Evolutionary conservation across 2,329 filamentous ascomycete genomes (phyloP).

Genomic region (Sporothrix phasma): DNA sequence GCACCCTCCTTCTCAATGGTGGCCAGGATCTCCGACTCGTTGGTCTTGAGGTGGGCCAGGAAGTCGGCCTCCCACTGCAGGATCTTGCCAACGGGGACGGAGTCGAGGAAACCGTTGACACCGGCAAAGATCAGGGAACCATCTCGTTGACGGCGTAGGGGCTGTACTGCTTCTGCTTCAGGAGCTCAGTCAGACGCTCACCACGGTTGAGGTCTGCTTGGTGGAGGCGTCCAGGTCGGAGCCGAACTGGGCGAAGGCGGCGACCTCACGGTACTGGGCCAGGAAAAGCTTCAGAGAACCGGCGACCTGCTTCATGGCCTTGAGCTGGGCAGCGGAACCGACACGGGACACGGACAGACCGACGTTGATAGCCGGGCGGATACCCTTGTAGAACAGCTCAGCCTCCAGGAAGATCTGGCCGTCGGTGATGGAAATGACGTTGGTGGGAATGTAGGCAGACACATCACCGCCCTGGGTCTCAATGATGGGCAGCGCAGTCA

Average conservation of each 20-base stretch:
- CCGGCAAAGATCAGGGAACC: constrained; percentile 98
- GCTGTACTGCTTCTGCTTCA: constrained; percentile 99
- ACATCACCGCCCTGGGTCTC: constrained; percentile 99
- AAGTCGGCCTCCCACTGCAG: constrained; percentile 91
- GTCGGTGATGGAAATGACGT: constrained; percentile 99
- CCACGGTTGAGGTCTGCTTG: constrained; percentile 98
- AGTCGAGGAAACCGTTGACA: constrained; percentile 95
- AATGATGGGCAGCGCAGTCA: constrained; percentile 95
- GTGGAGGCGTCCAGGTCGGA: constrained; percentile 97
- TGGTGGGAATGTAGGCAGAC: constrained; percentile 99
- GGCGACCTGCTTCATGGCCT: constrained; percentile 99
- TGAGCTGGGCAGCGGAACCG: constrained; percentile 97
- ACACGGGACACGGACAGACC: constrained; percentile 99
- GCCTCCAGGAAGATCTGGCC: constrained; percentile 99
- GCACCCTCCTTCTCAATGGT: constrained; percentile 93
- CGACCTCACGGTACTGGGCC: constrained; percentile 99
- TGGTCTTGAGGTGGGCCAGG: constrained; percentile 82
- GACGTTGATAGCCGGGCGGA: constrained; percentile 99
- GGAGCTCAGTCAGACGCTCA: constrained; percentile 96
- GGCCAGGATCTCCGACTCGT: constrained; percentile 72
- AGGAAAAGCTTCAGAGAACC: constrained; percentile 99
- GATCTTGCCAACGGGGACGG: constrained; percentile 81
- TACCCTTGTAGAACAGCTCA: constrained; percentile 99
- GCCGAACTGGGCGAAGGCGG: constrained; percentile 99
- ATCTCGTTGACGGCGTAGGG: constrained; percentile 99